A percentile compares a stretch with the other conserved stretches of the same genome.
Evolutionary conservation across 176 grass and related monocot species (phyloP).

Genomic region (Zoysia japonica): DNA sequence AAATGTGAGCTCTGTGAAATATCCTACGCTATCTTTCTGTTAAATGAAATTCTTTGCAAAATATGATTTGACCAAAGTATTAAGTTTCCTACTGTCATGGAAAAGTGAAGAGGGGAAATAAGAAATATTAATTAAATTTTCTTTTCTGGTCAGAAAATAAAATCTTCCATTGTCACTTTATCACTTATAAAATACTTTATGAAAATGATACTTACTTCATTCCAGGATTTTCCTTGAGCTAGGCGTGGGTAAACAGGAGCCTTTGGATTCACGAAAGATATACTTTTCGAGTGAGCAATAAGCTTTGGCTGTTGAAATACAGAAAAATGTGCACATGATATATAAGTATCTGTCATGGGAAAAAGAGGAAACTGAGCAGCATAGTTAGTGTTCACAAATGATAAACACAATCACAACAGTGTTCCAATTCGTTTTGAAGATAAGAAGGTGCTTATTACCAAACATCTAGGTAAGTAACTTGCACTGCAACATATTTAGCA

Average conservation of each 20-base stretch:
- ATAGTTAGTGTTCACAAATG: neutral
- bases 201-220: constrained; percentile 66
- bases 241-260: constrained; percentile 82
- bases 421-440: neutral
- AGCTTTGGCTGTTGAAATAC: constrained; percentile 64
- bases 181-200: constrained; percentile 21
- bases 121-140: neutral
- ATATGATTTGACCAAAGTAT: neutral
- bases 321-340: constrained; percentile 20
- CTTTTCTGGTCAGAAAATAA: neutral
- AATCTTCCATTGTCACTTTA: constrained; percentile 36
- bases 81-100: neutral
- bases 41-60: neutral
- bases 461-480: neutral
- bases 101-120: neutral
- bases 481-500: neutral
- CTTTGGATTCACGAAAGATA: constrained; percentile 78
- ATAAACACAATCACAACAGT: neutral
- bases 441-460: neutral
- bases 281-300: constrained; percentile 57
- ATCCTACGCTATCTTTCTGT: neutral
- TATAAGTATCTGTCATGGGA: neutral
- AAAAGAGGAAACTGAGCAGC: neutral
- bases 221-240: constrained; percentile 85
- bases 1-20: constrained; percentile 13